Evolutionary conservation across 2,329 filamentous ascomycete genomes (phyloP), one percentile per base, ranked within the genome.

Genomic region (Colletotrichum sp.): DNA sequence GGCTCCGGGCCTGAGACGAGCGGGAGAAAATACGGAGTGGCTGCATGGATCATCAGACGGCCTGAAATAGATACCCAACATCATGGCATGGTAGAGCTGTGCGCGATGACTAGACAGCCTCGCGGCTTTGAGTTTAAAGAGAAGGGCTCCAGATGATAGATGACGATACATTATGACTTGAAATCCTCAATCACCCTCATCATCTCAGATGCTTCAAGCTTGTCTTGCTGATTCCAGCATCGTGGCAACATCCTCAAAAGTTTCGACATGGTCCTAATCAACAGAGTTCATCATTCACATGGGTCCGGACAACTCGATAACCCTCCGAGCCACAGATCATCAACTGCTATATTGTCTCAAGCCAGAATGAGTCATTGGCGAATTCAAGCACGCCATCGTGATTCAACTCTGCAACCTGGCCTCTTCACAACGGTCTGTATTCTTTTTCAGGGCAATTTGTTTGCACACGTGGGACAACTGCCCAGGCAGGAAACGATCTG

Each of bases 1-100:
- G 28, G 49, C 1, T 8, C n/a, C 80, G 78, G 71, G 80, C 78
- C n/a, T 68, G 80, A 79, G 80, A 30, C 78, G 81, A 68, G 77
- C 72, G 12, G 64, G 77, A 39, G 77, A 10, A 63, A 77, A 60
- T 12, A 24, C 30, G 55, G 28, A 34, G 30, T 28, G 44, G 65
- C 28, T 13, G 65, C 55, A 32, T 18, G 52, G 67, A 26, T 49
- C 64, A 39, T 68, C 6, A 21, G n/a, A 44, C 34, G 34, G 67
- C 67, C 7, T 39, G 30, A 2, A 59, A 55, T 16, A 66, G 36
- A 74, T 74, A 65, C 67, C 71, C 71, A 71, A 59, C 24, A 74
- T 15, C 15, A 64, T 62, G 26, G 21, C 34, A 59, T 44, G 16
- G n/a, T 44, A 65, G 66, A 74, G 12, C 6, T 18, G 10, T 55